Evolutionary conservation across 768 basidiomycete species (phyloP).

Genomic region (Leucogyrophana mollusca): DNA sequence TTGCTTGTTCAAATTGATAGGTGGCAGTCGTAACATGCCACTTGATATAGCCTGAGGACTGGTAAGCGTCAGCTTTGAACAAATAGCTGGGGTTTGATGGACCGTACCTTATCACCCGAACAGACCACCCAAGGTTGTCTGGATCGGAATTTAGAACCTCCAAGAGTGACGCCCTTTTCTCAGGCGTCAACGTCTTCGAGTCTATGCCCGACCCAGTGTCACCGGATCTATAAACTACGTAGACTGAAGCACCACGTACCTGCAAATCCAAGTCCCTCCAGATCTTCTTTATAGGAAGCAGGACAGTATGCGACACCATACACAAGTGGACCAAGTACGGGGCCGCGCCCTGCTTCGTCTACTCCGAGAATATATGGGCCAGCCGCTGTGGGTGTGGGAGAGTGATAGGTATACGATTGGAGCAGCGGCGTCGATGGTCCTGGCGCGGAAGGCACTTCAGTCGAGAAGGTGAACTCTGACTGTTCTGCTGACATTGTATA

Average conservation of each 20-base stretch:
- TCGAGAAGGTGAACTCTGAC: background rate
- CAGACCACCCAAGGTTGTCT: constrained; percentile 76
- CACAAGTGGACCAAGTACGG: constrained; percentile 92
- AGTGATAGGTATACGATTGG: constrained; percentile 78
- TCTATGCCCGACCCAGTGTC: constrained; percentile 46
- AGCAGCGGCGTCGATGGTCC: constrained; percentile 56
- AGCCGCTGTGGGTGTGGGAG: constrained; percentile 59
- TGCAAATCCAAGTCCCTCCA: constrained; percentile 87
- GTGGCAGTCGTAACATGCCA: constrained; percentile 85
- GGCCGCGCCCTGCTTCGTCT: constrained; percentile 97
- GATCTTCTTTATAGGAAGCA: constrained; percentile 63
- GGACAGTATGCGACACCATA: constrained; percentile 97
- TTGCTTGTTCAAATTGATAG: constrained; percentile 85
- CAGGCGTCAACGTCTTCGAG: constrained; percentile 85
- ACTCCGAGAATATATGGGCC: constrained; percentile 95
- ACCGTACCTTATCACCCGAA: constrained; percentile 66
- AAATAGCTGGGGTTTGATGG: background rate
- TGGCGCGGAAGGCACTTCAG: constrained; percentile 53
- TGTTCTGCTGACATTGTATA: too few relatives aligned
- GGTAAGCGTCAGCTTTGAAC: constrained; percentile 15
- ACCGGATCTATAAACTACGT: background rate
- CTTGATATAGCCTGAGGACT: constrained; percentile 91
- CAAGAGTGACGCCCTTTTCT: constrained; percentile 63
- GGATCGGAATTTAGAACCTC: constrained; percentile 69
- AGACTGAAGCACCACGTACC: constrained; percentile 45